phyloP scores from a whole-genome alignment of 1,284 basidiomycete genomes.

The Mrakiaceae sp. region DNA sequence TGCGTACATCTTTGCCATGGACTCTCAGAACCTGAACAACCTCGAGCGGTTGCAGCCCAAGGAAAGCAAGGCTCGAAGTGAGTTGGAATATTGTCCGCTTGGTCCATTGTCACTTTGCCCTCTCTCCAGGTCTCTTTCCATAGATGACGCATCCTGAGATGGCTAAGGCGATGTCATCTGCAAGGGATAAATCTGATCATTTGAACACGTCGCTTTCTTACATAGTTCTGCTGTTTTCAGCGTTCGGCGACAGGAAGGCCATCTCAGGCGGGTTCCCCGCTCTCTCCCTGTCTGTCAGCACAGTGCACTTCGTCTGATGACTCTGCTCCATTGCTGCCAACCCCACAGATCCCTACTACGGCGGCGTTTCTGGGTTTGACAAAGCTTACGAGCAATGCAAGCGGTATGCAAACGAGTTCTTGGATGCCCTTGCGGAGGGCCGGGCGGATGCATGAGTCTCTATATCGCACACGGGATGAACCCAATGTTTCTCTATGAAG shows the following conservation, averaged over 20 bases:
- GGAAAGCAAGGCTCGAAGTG: slow-evolving; percentile 20
- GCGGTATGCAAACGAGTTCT: slow-evolving; percentile 30
- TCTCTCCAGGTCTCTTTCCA: no score
- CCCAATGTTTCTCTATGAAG: no score
- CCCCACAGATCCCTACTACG: slow-evolving; percentile 37
- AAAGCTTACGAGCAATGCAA: slow-evolving; percentile 36
- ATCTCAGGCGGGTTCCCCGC: neutral
- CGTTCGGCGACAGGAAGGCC: slow-evolving; percentile 19
- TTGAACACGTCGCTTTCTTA: neutral
- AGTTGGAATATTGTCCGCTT: neutral
- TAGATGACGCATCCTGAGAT: no score
- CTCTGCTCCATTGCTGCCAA: slow-evolving; percentile 19
- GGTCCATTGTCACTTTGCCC: neutral
- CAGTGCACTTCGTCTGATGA: slow-evolving; percentile 20
- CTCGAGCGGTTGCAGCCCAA: slow-evolving; percentile 30
- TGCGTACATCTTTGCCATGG: slow-evolving; percentile 41
- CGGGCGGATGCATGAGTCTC: no score
- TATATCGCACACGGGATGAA: no score
- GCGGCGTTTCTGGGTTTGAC: slow-evolving; percentile 35
- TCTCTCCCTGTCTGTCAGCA: neutral
- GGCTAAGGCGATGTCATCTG: no score
- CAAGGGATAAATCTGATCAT: no score
- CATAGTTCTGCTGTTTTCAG: slow-evolving; percentile 23
- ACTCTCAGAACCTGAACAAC: slow-evolving; percentile 32
- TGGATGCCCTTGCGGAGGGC: slow-evolving; percentile 29